These are phyloP conservation scores for Lodderomyces oxycetoniae DNA, from an alignment of 1,139 yeast genomes.

Conservation along the genomic window DNA sequence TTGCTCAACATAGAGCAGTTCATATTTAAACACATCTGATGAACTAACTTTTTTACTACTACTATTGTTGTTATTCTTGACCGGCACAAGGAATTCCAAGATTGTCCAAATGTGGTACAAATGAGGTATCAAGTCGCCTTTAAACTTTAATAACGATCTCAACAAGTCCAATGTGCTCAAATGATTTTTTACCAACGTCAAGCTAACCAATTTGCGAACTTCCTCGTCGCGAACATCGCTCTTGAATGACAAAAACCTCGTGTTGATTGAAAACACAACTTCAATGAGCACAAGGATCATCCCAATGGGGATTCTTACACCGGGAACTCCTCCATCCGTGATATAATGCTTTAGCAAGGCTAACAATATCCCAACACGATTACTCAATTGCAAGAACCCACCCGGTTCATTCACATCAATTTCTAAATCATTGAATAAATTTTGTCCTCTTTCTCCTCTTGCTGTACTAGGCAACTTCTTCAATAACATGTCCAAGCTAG, in stretches of 20 bases:
- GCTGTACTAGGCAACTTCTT: slow-evolving; percentile 26
- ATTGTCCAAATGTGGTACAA: slow-evolving; percentile 43
- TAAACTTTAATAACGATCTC: slow-evolving; percentile 35
- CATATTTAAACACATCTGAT: slow-evolving; percentile 28
- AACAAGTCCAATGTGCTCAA: slow-evolving; percentile 40
- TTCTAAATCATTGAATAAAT: slow-evolving; percentile 25
- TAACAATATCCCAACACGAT: slow-evolving; percentile 44
- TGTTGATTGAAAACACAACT: slow-evolving; percentile 48
- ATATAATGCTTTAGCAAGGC: slow-evolving; percentile 43
- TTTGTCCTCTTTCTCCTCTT: not conserved
- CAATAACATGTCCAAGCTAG: slow-evolving; percentile 34
- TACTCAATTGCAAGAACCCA: slow-evolving; percentile 47
- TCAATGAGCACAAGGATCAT: slow-evolving; percentile 46
- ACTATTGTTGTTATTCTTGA: slow-evolving; percentile 21
- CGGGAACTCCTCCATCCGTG: slow-evolving; percentile 39
- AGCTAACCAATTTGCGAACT: slow-evolving; percentile 35
- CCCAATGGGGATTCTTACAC: slow-evolving; percentile 56
- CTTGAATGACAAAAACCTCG: slow-evolving; percentile 50
- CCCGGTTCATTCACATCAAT: slow-evolving; percentile 56
- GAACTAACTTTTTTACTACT: slow-evolving; percentile 31
- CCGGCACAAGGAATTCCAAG: slow-evolving; percentile 52
- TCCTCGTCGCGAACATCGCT: slow-evolving; percentile 54
- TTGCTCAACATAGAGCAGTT: slow-evolving; percentile 26
- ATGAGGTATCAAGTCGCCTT: slow-evolving; percentile 47
- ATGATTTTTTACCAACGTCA: slow-evolving; percentile 44